Base-by-base conservation (phyloP, 805 yeast species). In the Pichia manshurica region DNA sequence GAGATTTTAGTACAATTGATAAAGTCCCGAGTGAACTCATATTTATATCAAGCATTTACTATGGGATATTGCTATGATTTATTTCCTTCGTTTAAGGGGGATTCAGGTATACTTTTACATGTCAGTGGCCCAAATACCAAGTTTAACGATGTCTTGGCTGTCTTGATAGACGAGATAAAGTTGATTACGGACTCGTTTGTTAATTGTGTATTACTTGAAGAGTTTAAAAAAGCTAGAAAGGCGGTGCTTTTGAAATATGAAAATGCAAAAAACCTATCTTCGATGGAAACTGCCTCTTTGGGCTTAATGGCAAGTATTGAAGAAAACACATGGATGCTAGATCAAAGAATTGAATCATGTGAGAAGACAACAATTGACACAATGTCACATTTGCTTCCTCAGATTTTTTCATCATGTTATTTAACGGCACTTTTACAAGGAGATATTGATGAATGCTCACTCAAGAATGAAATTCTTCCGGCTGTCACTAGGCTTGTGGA, bases 41-140 rank as follows among this genome's bases (percentile, higher is more conserved):
- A 52, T 5, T 54, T 84, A 1, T 84, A 83, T 56, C 74, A 77
- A 1, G 71, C 81, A 1, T 77, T 80, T 47, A 58, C 70, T n/a
- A 49, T 81, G 9, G 79, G 81, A 1, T 81, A 72, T 55, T 59
- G 74, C 0, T 84, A 84, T 77, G 80, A 77, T 17, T 51, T 84
- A 0, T 66, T 62, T 33, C 76, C 87, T 0, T 77, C 82, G 3
- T 50, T 68, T 13, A 75, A 75, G 52, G 82, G 85, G 4, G 78
- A 73, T 44, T 70, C 73, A 0, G 74, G 82, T 6, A 57, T 84
- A 6, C 62, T 73, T 0, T 55, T 84, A n/a, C 74, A 73, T 3
- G 59, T 80, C 1, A 64, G 74, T 23, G 91, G 93, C 0, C 73
- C 74, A n/a, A 55, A 60, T 0, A 62, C 62, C 25, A 74, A 77